Evolutionary conservation across 352 stramenopile genomes (phyloP).

Genomic region (Globisporangium viniferum): DNA sequence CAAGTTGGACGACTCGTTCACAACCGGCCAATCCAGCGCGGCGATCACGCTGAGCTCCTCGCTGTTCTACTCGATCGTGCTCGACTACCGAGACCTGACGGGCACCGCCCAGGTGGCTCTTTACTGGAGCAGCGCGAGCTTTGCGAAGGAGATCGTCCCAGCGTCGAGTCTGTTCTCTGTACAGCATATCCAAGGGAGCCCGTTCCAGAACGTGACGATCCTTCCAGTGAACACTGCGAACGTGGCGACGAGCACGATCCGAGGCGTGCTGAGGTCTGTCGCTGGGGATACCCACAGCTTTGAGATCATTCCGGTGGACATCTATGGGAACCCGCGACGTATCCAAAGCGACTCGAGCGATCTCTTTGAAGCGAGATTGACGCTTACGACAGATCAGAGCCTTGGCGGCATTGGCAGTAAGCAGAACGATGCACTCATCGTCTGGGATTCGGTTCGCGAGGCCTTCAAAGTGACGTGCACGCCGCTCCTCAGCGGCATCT

Average conservation of each 20-base stretch:
- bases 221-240: slow-evolving; percentile 26
- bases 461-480: slow-evolving; percentile 26
- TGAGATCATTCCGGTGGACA: slow-evolving; percentile 42
- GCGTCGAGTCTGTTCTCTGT: slow-evolving; percentile 36
- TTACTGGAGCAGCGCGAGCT: slow-evolving; percentile 35
- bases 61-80: slow-evolving; percentile 41
- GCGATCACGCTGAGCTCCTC: slow-evolving; percentile 32
- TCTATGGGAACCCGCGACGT: slow-evolving; percentile 38
- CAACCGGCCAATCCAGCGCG: slow-evolving; percentile 3
- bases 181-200: slow-evolving; percentile 49
- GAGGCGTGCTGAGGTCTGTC: slow-evolving; percentile 24
- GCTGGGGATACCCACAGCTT: slow-evolving; percentile 36
- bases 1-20: slow-evolving; percentile 37
- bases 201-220: slow-evolving; percentile 46
- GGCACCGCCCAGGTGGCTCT: slow-evolving; percentile 40
- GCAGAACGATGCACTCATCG: slow-evolving; percentile 30
- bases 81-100: slow-evolving; percentile 60
- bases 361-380: slow-evolving; percentile 33
- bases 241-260: slow-evolving; percentile 22
- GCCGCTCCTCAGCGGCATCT: slow-evolving; percentile 48
- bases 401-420: slow-evolving; percentile 44
- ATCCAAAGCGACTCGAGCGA: slow-evolving; percentile 21
- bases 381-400: slow-evolving; percentile 40
- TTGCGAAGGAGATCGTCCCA: slow-evolving; percentile 46
- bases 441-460: slow-evolving; percentile 21